Conservation (phyloP, 1,284 basidiomycete genomes). For the Naganishia albida region DNA sequence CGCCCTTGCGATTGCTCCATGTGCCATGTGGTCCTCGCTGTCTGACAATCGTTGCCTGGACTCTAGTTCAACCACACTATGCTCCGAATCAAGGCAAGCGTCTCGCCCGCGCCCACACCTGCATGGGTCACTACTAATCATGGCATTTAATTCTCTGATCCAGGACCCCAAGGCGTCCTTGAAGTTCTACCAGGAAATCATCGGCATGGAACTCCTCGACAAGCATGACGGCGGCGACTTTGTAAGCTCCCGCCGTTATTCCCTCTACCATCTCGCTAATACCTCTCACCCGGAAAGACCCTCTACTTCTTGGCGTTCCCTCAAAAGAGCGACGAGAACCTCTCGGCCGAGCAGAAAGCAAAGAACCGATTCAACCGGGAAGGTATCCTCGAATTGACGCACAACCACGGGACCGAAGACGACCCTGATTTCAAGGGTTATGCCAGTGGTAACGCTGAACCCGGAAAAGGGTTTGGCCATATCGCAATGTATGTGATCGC, state of each 20-base stretch:
- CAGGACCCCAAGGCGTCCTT: constrained; percentile 75
- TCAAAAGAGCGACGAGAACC: constrained; percentile 56
- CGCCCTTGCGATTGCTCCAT: too few relatives aligned
- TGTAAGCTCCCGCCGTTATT: constrained; percentile 3
- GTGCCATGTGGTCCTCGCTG: too few relatives aligned
- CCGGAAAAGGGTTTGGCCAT: constrained; percentile 78
- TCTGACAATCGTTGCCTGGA: too few relatives aligned
- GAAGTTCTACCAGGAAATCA: constrained; percentile 71
- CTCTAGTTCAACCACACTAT: constrained; percentile 59
- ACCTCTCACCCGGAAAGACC: constrained; percentile 51
- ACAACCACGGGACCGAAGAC: constrained; percentile 61
- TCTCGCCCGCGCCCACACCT: neutral
- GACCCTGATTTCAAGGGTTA: constrained; percentile 56
- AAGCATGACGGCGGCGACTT: constrained; percentile 34
- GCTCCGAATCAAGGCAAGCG: constrained; percentile 69
- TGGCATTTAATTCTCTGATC: too few relatives aligned
- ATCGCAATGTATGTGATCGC: constrained; percentile 60
- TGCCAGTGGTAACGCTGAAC: constrained; percentile 78
- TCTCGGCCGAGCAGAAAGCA: constrained; percentile 59
- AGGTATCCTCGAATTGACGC: constrained; percentile 82
- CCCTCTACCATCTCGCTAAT: neutral
- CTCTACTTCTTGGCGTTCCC: constrained; percentile 66
- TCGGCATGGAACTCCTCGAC: constrained; percentile 81
- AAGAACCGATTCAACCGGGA: constrained; percentile 62
- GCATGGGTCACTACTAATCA: neutral